Conservation (phyloP, 805 yeast species). For the Ogataea degrootiae region DNA sequence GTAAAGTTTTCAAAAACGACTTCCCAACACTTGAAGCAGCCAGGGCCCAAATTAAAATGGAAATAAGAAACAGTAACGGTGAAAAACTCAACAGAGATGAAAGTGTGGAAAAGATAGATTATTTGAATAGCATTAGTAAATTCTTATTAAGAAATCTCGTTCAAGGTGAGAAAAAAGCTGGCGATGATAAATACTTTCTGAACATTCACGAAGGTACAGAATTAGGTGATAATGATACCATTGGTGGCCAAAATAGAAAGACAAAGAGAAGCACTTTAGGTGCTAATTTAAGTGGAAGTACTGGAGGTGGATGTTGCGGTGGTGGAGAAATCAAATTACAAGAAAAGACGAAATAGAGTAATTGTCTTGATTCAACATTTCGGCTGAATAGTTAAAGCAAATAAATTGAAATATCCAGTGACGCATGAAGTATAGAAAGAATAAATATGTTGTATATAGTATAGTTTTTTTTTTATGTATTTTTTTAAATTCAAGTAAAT, state of each 20-base stretch:
- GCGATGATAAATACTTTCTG: constrained; percentile 43
- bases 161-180: constrained; percentile 56
- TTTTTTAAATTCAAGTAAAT: constrained; percentile 15
- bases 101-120: constrained; percentile 44
- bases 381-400: too few relatives aligned
- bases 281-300: constrained; percentile 26
- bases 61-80: constrained; percentile 35
- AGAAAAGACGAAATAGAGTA: constrained; percentile 9
- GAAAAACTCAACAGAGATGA: constrained; percentile 44
- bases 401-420: too few relatives aligned
- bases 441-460: constrained; percentile 8
- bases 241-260: constrained; percentile 38
- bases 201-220: constrained; percentile 80
- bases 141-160: constrained; percentile 76
- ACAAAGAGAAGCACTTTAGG: constrained; percentile 31
- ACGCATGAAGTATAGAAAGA: constrained; percentile 1
- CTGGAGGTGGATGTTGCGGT: constrained; percentile 57
- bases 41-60: constrained; percentile 52
- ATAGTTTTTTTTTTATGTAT: neutral
- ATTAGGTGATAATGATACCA: constrained; percentile 83
- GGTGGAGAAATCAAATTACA: constrained; percentile 38
- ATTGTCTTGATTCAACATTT: too few relatives aligned
- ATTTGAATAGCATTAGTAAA: constrained; percentile 64
- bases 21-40: constrained; percentile 49
- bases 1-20: constrained; percentile 54